Evolutionary conservation across 1,139 yeast species (phyloP), one percentile per base, ranked within the genome.

Genomic region (Debaryomycetaceae sp.): DNA sequence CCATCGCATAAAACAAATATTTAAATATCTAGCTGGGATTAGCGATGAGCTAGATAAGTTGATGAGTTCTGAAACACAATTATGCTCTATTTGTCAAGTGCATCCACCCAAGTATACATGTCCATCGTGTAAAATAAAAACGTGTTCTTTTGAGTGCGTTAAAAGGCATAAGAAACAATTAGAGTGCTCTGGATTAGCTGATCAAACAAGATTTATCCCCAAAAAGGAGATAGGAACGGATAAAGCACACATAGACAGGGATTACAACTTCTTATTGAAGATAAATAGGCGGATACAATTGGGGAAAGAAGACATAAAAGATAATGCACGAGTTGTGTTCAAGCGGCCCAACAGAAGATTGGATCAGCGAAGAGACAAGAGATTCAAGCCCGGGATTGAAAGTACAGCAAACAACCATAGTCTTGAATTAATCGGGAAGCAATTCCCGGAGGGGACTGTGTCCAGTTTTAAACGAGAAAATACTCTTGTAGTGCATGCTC

Each of bases 61-160:
- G 26, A 34, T 38, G 41, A 32, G 16, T n/a, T 13, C 17, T 22
- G 46, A 42, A 17, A 17, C 31, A 8, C 30, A 30, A 28, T 31
- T 41, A 24, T 83, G 88, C 53, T 68, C 70, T 35, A 67, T 81
- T 24, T 84, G 92, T 50, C 66, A 67, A 7, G 51, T 53, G 17
- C 59, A 66, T 17, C 59, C 56, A 16, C 60, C 70, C 42, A 86
- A 82, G 54, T 91, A 91, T 58, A 81, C 75, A n/a, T 91, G 98
- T 58, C 97, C 98, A 0, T 83, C 85, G 8, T 91, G 98, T 56
- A 66, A 65, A 6, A 58, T 67, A 13, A 71, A 66, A 42, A 83
- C 94, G 0, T 91, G 98, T 58, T 79, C 87, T 0, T 57, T 86
- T 11, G 71, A 53, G 5, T 91, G 97, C 62, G 87, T 85, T 17